These are phyloP conservation scores for Debaryomyces psychrophilus DNA, from an alignment of 1,139 yeast species.

Conservation along the genomic window DNA sequence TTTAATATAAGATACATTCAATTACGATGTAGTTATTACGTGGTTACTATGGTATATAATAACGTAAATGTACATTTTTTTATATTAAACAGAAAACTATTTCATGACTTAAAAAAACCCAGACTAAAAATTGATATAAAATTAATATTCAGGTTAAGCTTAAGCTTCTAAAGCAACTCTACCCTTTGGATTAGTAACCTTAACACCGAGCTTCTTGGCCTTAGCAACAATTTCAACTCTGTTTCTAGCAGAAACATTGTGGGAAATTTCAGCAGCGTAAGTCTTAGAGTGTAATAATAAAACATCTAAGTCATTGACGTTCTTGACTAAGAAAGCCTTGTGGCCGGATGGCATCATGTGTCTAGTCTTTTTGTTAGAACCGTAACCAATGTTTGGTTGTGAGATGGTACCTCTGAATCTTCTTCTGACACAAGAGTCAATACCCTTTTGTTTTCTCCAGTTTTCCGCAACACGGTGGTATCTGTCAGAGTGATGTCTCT, in stretches of 20 bases:
- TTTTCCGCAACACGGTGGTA: conserved; percentile 96
- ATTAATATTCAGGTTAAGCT: conserved; percentile 23
- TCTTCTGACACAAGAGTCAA: conserved; percentile 99
- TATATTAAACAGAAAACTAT: conserved; percentile 11
- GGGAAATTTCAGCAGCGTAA: conserved; percentile 99
- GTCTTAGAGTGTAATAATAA: conserved; percentile 96
- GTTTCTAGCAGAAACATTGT: conserved; percentile 97
- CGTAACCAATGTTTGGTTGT: conserved; percentile 99
- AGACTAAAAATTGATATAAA: conserved; percentile 7
- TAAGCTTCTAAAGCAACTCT: conserved; percentile 98
- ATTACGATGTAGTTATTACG: too few relatives aligned
- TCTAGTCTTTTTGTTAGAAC: conserved; percentile 99
- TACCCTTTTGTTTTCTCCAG: conserved; percentile 99
- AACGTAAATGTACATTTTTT: conserved; percentile 12
- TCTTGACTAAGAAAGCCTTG: conserved; percentile 94
- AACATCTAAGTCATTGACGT: conserved; percentile 91
- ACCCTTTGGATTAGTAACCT: conserved; percentile 99
- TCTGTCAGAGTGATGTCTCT: conserved; percentile 99
- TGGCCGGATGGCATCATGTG: conserved; percentile 96
- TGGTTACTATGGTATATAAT: neutral
- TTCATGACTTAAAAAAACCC: conserved; percentile 10
- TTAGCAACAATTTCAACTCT: conserved; percentile 95
- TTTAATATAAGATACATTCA: too few relatives aligned
- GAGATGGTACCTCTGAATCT: conserved; percentile 99
- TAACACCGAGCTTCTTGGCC: conserved; percentile 98